Evolutionary conservation across 73 alveolate species (phyloP).

Genomic region (Halteria grandinella): DNA sequence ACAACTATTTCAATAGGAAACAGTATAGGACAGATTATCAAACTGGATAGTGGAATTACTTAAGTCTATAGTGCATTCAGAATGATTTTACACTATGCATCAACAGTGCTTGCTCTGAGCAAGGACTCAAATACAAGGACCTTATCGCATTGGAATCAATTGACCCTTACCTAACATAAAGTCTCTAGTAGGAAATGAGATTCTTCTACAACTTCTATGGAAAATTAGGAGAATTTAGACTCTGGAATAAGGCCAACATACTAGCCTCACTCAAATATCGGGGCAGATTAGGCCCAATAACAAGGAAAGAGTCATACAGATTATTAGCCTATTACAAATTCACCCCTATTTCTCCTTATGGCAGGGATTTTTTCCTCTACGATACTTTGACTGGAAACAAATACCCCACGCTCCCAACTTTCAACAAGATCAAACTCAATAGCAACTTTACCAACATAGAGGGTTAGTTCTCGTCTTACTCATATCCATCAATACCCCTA

Average conservation of each 20-base stretch:
- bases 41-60: background rate
- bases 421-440: background rate
- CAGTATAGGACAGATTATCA: too few species aligned
- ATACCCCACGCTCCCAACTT: background rate
- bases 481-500: background rate
- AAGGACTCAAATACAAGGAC: background rate
- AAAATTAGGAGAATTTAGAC: constrained; percentile 7
- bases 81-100: background rate
- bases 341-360: too few species aligned
- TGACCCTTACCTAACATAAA: too few species aligned
- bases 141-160: too few species aligned
- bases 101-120: background rate
- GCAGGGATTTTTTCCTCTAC: too few species aligned
- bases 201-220: constrained; percentile 25
- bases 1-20: too few species aligned
- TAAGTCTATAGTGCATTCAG: background rate
- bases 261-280: background rate
- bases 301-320: background rate
- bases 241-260: constrained; percentile 11
- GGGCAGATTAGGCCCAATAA: constrained; percentile 7
- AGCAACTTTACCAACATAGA: background rate
- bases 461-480: background rate
- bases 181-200: constrained; percentile 16
- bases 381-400: too few species aligned
- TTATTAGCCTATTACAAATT: constrained; percentile 15